Conservation (phyloP, 2,329 filamentous ascomycete species). For the Sarocladium brachiariae region DNA sequence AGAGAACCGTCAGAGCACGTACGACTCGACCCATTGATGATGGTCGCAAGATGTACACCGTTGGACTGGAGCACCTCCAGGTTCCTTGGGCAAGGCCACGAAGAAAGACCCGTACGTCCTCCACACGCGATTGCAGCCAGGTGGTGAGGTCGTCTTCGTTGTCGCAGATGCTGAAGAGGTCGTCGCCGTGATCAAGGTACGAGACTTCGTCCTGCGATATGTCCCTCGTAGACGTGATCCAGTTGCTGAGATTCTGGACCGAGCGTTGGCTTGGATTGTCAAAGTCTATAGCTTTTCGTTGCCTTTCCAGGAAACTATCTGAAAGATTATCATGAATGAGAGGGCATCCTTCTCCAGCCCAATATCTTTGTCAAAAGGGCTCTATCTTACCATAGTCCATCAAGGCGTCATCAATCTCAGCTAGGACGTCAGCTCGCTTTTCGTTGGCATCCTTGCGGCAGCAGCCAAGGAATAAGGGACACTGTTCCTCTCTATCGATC, state of each 20-base stretch:
- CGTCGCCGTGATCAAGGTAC: neutral
- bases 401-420: neutral
- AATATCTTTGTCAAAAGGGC: neutral
- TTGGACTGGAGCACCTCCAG: neutral
- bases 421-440: neutral
- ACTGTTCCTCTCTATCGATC: neutral
- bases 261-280: neutral
- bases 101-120: neutral
- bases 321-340: too few species aligned
- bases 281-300: neutral
- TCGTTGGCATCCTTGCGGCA: neutral
- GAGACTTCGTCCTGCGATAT: neutral
- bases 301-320: neutral
- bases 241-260: neutral
- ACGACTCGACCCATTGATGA: neutral
- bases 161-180: neutral
- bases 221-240: neutral
- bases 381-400: neutral
- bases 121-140: neutral
- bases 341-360: too few species aligned
- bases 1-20: neutral
- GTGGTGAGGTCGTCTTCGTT: neutral
- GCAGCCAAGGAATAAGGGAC: neutral
- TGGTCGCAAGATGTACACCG: neutral
- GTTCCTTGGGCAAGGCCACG: neutral